phyloP scores from a whole-genome alignment of 768 basidiomycete genomes.

The Lactarius quietus region DNA sequence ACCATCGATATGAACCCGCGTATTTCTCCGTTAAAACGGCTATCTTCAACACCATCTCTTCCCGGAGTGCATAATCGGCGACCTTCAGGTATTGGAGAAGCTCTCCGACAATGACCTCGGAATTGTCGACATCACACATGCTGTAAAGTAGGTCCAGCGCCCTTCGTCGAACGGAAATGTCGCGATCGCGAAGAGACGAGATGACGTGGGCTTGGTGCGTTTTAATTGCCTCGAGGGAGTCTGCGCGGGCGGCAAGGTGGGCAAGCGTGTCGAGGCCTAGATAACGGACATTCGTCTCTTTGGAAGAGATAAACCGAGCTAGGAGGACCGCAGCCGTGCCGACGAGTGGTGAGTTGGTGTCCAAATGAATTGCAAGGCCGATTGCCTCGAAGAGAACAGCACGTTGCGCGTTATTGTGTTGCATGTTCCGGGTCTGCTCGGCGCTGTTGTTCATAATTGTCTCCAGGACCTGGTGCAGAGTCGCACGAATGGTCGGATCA shows the following conservation, averaged over 20 bases:
- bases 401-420: constrained; percentile 98
- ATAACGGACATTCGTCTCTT: constrained; percentile 98
- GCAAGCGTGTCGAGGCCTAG: constrained; percentile 98
- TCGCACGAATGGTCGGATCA: constrained; percentile 72
- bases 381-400: constrained; percentile 99
- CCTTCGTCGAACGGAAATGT: constrained; percentile 91
- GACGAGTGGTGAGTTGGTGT: constrained; percentile 86
- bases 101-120: constrained; percentile 94
- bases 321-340: constrained; percentile 84
- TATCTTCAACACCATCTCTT: constrained; percentile 99
- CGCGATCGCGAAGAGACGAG: constrained; percentile 89
- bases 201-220: constrained; percentile 96
- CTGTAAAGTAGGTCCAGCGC: constrained; percentile 96
- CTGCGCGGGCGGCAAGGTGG: constrained; percentile 91
- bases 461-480: constrained; percentile 79
- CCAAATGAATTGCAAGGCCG: constrained; percentile 91
- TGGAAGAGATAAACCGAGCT: constrained; percentile 94
- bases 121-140: constrained; percentile 99
- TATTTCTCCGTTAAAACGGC: constrained; percentile 99
- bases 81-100: constrained; percentile 88
- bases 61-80: constrained; percentile 95
- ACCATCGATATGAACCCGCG: constrained; percentile 97
- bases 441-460: constrained; percentile 89
- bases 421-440: constrained; percentile 89
- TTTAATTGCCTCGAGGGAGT: constrained; percentile 89